Percentiles rank a stretch among this genome's conserved stretches.
Conservation (phyloP, 495 filamentous ascomycete genomes). For the Neurospora sp. region DNA sequence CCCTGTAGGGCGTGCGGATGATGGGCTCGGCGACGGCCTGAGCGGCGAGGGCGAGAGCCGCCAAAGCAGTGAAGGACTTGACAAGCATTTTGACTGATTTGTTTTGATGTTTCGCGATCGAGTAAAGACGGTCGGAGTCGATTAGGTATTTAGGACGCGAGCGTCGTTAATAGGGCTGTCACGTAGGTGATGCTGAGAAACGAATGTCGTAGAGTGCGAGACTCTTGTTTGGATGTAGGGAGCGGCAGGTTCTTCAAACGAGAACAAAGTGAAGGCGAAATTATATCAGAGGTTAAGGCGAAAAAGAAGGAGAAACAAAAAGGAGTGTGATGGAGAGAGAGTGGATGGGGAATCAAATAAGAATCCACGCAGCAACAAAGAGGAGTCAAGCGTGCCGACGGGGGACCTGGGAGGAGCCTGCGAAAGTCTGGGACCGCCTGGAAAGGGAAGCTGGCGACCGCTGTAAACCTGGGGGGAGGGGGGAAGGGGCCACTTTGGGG, state of each 20-base stretch:
- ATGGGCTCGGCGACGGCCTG: constrained; percentile 29
- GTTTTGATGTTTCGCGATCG: not conserved
- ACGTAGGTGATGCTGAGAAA: constrained; percentile 14
- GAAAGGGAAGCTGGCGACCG: constrained; percentile 7
- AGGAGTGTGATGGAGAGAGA: constrained; percentile 7
- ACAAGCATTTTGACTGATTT: constrained; percentile 27
- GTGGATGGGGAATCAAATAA: constrained; percentile 12
- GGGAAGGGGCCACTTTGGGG: not conserved
- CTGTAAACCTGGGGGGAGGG: constrained; percentile 5
- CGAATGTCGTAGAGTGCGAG: constrained; percentile 23
- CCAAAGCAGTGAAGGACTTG: constrained; percentile 27
- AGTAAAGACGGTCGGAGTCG: not conserved
- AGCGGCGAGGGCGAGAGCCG: constrained; percentile 30
- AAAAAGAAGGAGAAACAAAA: constrained; percentile 6
- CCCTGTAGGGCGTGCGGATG: constrained; percentile 26
- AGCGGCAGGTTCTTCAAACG: constrained; percentile 15
- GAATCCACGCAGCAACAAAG: constrained; percentile 2
- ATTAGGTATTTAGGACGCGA: not conserved
- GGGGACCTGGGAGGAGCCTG: not conserved
- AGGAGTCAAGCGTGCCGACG: not conserved
- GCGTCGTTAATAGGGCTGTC: not conserved
- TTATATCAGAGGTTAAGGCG: not conserved
- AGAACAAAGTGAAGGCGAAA: not conserved
- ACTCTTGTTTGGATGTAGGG: constrained; percentile 18
- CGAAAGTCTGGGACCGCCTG: not conserved